Base-by-base conservation (phyloP, 2,329 filamentous ascomycete genomes). In the Fusarium sp. region DNA sequence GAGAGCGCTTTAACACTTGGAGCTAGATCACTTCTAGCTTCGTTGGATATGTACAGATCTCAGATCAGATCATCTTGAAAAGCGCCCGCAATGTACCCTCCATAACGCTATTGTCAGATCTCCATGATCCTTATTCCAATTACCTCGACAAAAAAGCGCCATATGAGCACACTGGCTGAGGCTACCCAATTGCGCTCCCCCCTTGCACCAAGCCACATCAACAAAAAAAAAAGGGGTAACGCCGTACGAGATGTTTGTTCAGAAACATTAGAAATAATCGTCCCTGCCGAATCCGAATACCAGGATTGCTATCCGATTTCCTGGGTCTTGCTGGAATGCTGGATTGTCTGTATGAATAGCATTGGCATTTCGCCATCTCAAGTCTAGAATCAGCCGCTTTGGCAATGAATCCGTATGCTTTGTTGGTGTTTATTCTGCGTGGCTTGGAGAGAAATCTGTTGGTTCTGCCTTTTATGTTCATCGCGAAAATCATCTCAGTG, bases 381-480 rank as follows among this genome's bases (percentile, higher is more conserved):
- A 12, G 30, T 33, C 54, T 2, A 25, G 30, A 28, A 18, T 16
- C n/a, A 35, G 30, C 53, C 38, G 30, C 38, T 33, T 46, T 33
- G 28, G 38, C 38, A 25, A 21, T 21, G n/a, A 54, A 1, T 2
- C 9, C 7, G 1, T n/a, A 6, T 1, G 11, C 18, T 46, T n/a
- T 32, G n/a, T 33, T 33, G 46, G 38, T 44, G 33, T 57, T 44
- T 46, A 57, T 46, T 57, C 12, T 57, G 28, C 9, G 32, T 38
- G 25, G n/a, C 46, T 65, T 46, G 28, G 19, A 30, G 25, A n/a
- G 21, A 63, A 42, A 52, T 30, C n/a, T 46, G 59, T 64, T 64
- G 21, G 25, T 28, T 54, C 33, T 30, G n/a, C 42, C 28, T 9
- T 11, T 9, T 19, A 9, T 10, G 8, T 9, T 42, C 38, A 6